Evolutionary conservation across 2,329 filamentous ascomycete genomes (phyloP).

Genomic region (Zymoseptoria crescenta): DNA sequence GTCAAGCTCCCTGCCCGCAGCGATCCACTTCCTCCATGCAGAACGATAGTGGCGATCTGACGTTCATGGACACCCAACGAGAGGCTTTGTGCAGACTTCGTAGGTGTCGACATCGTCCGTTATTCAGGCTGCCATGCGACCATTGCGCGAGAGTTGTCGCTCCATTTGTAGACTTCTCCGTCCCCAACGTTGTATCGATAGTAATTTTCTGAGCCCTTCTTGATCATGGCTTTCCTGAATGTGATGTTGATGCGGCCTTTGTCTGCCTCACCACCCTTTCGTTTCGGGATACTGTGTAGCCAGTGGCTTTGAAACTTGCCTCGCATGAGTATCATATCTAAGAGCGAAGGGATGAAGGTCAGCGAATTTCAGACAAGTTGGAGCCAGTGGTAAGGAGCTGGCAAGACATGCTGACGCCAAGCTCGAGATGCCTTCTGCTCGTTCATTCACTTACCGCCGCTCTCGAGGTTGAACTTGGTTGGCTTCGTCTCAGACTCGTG

Average conservation of each 20-base stretch:
- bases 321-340: conserved; percentile 68
- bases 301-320: conserved; percentile 67
- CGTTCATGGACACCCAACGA: background rate
- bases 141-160: conserved; percentile 48
- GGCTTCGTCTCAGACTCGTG: conserved; percentile 32
- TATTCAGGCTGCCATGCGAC: conserved; percentile 22
- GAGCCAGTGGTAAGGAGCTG: too few relatives aligned
- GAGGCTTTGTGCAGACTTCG: background rate
- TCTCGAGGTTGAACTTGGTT: conserved; percentile 37
- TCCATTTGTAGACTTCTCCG: conserved; percentile 63
- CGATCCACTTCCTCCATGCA: background rate
- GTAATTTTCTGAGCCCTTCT: conserved; percentile 71
- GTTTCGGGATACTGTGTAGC: conserved; percentile 71
- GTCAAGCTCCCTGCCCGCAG: background rate
- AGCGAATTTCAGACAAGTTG: too few relatives aligned
- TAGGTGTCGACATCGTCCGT: background rate
- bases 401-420: too few relatives aligned
- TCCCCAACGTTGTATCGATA: conserved; percentile 74
- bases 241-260: conserved; percentile 67
- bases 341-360: too few relatives aligned
- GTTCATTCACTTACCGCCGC: background rate
- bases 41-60: background rate
- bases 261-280: conserved; percentile 54
- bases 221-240: conserved; percentile 62
- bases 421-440: too few relatives aligned